phyloP scores from a whole-genome alignment of 495 filamentous ascomycete species.

The Penicillium atrosanguineum region DNA sequence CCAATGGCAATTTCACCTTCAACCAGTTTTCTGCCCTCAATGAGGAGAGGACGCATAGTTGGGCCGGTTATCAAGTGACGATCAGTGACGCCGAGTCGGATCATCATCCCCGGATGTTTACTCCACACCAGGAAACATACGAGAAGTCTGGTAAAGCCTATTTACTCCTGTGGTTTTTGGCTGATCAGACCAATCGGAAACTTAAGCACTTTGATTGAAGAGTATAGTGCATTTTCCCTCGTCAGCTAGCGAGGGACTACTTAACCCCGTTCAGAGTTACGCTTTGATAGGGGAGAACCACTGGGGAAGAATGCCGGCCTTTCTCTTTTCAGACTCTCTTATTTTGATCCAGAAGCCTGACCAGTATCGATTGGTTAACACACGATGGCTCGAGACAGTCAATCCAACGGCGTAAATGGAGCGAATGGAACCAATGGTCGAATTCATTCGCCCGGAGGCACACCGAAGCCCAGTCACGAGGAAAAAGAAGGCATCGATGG shows the following conservation, averaged over 20 bases:
- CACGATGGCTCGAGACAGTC: not conserved
- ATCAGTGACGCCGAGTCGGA: conserved; percentile 14
- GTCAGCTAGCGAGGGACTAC: not conserved
- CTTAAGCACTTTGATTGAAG: not conserved
- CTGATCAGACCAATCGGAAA: conserved; percentile 21
- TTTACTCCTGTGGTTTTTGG: not conserved
- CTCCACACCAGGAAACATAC: conserved; percentile 21
- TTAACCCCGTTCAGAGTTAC: not conserved
- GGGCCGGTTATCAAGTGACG: conserved; percentile 11
- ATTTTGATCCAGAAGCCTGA: not conserved
- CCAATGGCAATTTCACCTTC: conserved; percentile 2
- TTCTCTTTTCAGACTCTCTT: not conserved
- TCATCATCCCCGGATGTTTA: conserved; percentile 28
- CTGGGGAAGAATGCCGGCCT: not conserved
- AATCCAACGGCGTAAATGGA: conserved; percentile 16
- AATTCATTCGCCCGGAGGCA: conserved; percentile 13
- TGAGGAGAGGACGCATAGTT: not conserved
- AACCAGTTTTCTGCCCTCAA: not conserved
- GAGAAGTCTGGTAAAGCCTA: conserved; percentile 13
- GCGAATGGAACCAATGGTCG: conserved; percentile 13
- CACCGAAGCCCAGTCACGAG: conserved; percentile 6
- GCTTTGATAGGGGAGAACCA: not conserved
- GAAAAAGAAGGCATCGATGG: conserved; percentile 14
- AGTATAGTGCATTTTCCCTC: not conserved
- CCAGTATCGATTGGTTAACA: not conserved